These are phyloP conservation scores for Yamadazyma diospyri DNA, from an alignment of 1,139 yeast species.

Conservation along the genomic window DNA sequence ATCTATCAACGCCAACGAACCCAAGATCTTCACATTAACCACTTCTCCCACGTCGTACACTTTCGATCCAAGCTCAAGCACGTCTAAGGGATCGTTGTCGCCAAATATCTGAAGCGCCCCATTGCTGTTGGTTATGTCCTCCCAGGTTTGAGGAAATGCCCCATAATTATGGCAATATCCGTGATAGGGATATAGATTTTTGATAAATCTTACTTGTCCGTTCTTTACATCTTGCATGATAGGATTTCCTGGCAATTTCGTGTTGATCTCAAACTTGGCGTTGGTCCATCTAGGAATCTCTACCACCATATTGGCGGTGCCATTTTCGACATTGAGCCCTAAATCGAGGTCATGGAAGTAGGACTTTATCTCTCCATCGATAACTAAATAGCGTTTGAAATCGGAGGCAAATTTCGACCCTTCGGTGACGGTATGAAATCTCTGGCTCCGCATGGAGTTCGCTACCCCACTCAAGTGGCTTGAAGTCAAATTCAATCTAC, in stretches of 20 bases:
- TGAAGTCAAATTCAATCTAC: slow-evolving; percentile 9
- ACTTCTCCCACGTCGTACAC: slow-evolving; percentile 73
- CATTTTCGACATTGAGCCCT: slow-evolving; percentile 59
- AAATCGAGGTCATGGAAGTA: slow-evolving; percentile 78
- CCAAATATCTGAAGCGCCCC: slow-evolving; percentile 72
- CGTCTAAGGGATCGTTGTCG: slow-evolving; percentile 90
- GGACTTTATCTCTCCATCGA: slow-evolving; percentile 66
- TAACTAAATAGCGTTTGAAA: slow-evolving; percentile 32
- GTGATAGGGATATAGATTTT: slow-evolving; percentile 86
- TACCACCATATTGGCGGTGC: slow-evolving; percentile 78
- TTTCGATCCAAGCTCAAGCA: slow-evolving; percentile 79
- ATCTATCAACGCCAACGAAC: slow-evolving; percentile 82
- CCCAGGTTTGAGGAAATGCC: slow-evolving; percentile 96
- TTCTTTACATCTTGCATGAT: slow-evolving; percentile 84
- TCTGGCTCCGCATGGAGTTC: not conserved
- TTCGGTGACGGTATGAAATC: slow-evolving; percentile 16
- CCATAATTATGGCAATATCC: slow-evolving; percentile 94
- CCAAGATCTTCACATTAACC: slow-evolving; percentile 78
- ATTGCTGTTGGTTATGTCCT: slow-evolving; percentile 67
- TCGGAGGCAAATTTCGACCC: slow-evolving; percentile 35
- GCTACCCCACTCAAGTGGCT: slow-evolving; percentile 9
- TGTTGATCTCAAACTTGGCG: slow-evolving; percentile 81
- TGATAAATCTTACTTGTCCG: slow-evolving; percentile 77
- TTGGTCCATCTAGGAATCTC: slow-evolving; percentile 92
- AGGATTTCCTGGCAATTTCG: slow-evolving; percentile 67